phyloP scores from a whole-genome alignment of 305 asterid species.

The Fraxinus floribunda region DNA sequence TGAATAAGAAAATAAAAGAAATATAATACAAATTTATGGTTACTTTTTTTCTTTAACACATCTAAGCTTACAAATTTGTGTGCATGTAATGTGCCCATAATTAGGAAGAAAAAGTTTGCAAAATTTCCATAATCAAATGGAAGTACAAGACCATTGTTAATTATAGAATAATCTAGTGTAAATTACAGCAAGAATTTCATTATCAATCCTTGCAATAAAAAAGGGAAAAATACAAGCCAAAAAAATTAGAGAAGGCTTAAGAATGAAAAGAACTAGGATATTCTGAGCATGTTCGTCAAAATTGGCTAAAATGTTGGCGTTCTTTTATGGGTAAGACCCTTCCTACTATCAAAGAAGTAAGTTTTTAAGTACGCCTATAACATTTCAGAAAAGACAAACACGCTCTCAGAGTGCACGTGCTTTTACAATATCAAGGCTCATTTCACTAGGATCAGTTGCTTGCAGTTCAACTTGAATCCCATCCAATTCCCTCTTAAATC shows the following conservation, averaged over 20 bases:
- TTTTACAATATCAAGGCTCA: constrained; percentile 36
- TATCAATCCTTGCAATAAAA: neutral
- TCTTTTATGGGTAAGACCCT: too few species aligned
- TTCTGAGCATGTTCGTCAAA: neutral
- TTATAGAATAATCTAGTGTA: neutral
- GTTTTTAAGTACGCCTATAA: neutral
- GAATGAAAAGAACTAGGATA: neutral
- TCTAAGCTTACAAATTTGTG: neutral
- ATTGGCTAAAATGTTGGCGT: neutral
- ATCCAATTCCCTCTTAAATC: constrained; percentile 37
- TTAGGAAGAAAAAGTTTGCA: neutral
- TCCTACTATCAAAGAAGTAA: neutral
- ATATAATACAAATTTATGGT: neutral
- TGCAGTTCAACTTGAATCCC: constrained; percentile 40
- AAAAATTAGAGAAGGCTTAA: neutral
- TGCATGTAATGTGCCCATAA: neutral
- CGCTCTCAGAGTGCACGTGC: constrained; percentile 22
- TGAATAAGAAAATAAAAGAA: neutral
- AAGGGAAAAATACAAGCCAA: neutral
- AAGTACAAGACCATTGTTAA: constrained; percentile 8
- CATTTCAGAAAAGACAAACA: neutral
- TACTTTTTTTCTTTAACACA: neutral
- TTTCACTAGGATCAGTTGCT: constrained; percentile 41
- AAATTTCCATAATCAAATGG: neutral
- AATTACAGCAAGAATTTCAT: neutral